These are phyloP conservation scores for Eudorina sp. DNA, from an alignment of 139 green algal species.

Conservation along the genomic window DNA sequence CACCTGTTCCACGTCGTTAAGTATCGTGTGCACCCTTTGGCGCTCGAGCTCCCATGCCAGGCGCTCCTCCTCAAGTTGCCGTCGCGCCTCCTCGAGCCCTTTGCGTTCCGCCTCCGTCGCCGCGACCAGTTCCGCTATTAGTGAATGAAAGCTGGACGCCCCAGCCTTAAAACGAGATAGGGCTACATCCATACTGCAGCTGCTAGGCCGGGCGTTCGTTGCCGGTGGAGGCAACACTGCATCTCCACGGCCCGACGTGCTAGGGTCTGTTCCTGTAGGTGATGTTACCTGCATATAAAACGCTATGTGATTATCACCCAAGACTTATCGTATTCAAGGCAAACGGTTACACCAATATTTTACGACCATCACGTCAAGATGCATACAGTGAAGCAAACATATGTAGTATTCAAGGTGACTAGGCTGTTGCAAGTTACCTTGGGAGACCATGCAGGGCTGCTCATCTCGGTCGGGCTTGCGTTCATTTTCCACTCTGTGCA, in stretches of 20 bases:
- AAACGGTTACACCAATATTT: no score
- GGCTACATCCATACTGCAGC: slow-evolving; percentile 29
- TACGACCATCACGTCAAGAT: no score
- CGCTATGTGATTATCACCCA: no score
- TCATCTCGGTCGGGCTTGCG: background rate
- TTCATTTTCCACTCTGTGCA: slow-evolving; percentile 5
- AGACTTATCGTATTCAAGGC: no score
- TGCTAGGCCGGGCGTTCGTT: background rate
- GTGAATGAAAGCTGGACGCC: slow-evolving; percentile 40
- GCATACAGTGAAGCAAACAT: no score
- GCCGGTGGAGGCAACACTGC: background rate
- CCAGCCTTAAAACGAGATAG: slow-evolving; percentile 48
- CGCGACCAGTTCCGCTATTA: slow-evolving; percentile 53
- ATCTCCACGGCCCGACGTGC: background rate
- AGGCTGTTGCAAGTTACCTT: slow-evolving; percentile 6
- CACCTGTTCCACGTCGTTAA: slow-evolving; percentile 47
- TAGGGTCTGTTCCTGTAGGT: background rate
- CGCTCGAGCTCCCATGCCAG: slow-evolving; percentile 62
- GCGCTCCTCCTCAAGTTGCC: slow-evolving; percentile 63
- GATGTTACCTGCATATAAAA: background rate
- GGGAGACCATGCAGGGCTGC: background rate
- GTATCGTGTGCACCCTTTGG: slow-evolving; percentile 57
- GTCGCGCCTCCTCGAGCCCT: slow-evolving; percentile 42
- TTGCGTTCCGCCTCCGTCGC: slow-evolving; percentile 59
- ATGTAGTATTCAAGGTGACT: background rate